Evolutionary conservation across 257 asterid genomes (phyloP).

Genomic region (Buddleja alternifolia): DNA sequence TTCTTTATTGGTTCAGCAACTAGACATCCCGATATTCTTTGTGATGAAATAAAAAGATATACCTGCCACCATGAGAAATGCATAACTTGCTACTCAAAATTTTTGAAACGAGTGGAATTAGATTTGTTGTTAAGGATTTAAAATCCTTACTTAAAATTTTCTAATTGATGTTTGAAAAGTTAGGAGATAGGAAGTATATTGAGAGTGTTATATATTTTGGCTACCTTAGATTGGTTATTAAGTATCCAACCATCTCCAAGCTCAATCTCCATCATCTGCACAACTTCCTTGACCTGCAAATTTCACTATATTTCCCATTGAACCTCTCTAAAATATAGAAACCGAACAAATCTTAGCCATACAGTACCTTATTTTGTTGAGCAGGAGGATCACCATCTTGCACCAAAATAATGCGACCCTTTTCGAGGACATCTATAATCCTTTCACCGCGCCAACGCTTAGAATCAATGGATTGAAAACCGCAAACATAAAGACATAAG

Average conservation of each 20-base stretch:
- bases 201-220: neutral
- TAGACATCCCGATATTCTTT: conserved; percentile 70
- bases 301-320: neutral
- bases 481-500: conserved; percentile 1
- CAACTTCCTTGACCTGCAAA: conserved; percentile 67
- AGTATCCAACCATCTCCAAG: conserved; percentile 92
- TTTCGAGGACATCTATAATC: conserved; percentile 41
- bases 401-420: conserved; percentile 67
- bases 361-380: conserved; percentile 65
- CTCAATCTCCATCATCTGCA: conserved; percentile 77
- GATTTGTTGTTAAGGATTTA: no score
- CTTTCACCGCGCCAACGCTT: conserved; percentile 84
- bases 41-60: conserved; percentile 63
- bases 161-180: neutral
- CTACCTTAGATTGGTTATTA: conserved; percentile 62
- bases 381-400: conserved; percentile 65
- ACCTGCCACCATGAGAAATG: conserved; percentile 50
- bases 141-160: no score
- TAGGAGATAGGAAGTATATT: neutral
- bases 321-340: conserved; percentile 9
- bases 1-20: conserved; percentile 64
- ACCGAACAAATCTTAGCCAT: conserved; percentile 14
- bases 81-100: conserved; percentile 14
- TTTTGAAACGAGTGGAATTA: no score
- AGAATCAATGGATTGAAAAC: conserved; percentile 18